These are phyloP conservation scores for Chaetomiaceae sp. DNA, from an alignment of 2,329 filamentous ascomycete species.

Conservation along the genomic window DNA sequence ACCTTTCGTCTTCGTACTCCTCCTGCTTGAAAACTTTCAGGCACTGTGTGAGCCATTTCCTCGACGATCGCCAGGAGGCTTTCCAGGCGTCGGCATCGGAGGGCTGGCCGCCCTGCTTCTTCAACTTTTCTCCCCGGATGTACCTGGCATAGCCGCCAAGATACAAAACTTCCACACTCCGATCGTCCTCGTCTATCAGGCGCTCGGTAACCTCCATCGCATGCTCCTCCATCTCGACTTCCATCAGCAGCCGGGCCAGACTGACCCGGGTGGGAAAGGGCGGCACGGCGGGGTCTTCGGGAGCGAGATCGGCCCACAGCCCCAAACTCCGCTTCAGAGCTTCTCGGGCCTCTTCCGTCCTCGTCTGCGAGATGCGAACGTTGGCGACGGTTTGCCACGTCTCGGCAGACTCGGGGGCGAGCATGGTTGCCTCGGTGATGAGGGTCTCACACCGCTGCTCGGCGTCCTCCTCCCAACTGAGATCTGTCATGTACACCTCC, in stretches of 20 bases:
- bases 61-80: conserved; percentile 65
- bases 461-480: conserved; percentile 88
- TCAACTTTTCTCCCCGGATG: conserved; percentile 67
- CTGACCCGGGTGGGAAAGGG: conserved; percentile 83
- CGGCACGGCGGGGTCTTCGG: conserved; percentile 67
- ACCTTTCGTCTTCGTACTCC: conserved; percentile 78
- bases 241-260: conserved; percentile 80
- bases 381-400: conserved; percentile 95
- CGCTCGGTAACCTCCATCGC: conserved; percentile 81
- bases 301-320: conserved; percentile 74
- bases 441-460: conserved; percentile 83
- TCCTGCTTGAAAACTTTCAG: conserved; percentile 71
- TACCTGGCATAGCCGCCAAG: conserved; percentile 91
- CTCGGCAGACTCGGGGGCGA: conserved; percentile 76
- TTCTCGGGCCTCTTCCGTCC: conserved; percentile 71
- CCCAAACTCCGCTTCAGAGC: conserved; percentile 76
- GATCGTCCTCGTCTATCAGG: conserved; percentile 81
- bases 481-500: conserved; percentile 98
- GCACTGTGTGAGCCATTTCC: conserved; percentile 78
- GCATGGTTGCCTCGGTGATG: conserved; percentile 82
- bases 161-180: conserved; percentile 95
- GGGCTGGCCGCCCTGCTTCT: conserved; percentile 35
- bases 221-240: conserved; percentile 78
- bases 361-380: conserved; percentile 82
- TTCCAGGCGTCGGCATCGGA: conserved; percentile 47